Conservation (phyloP, 140 eudicot genomes). For the Anethum foeniculum region DNA sequence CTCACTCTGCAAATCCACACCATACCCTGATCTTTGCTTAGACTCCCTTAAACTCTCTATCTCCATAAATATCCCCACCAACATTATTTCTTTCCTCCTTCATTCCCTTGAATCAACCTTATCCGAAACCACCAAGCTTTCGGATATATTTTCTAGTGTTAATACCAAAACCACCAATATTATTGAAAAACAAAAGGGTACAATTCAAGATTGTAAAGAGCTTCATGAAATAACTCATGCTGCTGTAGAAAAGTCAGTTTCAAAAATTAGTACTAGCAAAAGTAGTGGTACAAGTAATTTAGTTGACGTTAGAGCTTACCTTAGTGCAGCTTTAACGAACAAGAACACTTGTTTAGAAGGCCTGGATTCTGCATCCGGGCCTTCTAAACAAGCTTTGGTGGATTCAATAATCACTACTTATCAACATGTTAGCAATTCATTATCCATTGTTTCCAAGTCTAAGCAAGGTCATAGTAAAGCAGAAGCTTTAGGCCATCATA, state of each 20-base stretch:
- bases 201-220: slow-evolving; percentile 65
- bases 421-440: slow-evolving; percentile 52
- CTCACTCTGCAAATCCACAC: slow-evolving; percentile 58
- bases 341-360: slow-evolving; percentile 81
- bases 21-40: slow-evolving; percentile 64
- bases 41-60: slow-evolving; percentile 52
- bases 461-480: neutral
- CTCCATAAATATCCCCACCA: slow-evolving; percentile 35
- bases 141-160: slow-evolving; percentile 26
- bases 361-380: slow-evolving; percentile 56
- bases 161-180: slow-evolving; percentile 15
- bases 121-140: slow-evolving; percentile 43
- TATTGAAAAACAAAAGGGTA: slow-evolving; percentile 65
- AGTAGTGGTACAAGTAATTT: slow-evolving; percentile 16
- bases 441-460: slow-evolving; percentile 39
- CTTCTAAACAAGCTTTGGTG: slow-evolving; percentile 41
- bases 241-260: slow-evolving; percentile 39
- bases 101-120: slow-evolving; percentile 55
- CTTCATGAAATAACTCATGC: slow-evolving; percentile 61
- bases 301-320: slow-evolving; percentile 46
- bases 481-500: neutral
- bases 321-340: slow-evolving; percentile 79
- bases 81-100: slow-evolving; percentile 38
- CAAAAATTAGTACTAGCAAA: slow-evolving; percentile 14
- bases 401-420: slow-evolving; percentile 35